Conservation (phyloP, 1,139 yeast genomes). For the Geotrichum reessii region DNA sequence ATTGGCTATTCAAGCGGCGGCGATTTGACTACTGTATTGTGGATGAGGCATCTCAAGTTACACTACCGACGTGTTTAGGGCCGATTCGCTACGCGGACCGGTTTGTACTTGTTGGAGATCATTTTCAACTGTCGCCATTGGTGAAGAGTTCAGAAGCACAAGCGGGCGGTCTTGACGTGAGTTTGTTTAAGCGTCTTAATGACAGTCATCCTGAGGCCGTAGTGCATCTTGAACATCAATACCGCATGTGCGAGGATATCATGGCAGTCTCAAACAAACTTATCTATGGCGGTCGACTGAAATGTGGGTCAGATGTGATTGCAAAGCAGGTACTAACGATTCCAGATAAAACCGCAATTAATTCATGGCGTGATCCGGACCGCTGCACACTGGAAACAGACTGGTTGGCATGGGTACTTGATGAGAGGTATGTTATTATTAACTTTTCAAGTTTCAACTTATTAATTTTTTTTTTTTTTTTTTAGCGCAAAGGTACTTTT, state of each 20-base stretch:
- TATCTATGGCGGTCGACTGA: constrained; percentile 67
- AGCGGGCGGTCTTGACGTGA: constrained; percentile 62
- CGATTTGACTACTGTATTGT: constrained; percentile 86
- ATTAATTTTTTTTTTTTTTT: background rate
- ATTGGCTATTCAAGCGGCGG: constrained; percentile 49
- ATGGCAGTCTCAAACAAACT: constrained; percentile 77
- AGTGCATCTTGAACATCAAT: constrained; percentile 71
- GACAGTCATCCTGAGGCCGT: constrained; percentile 68
- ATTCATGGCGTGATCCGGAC: constrained; percentile 14
- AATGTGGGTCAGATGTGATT: constrained; percentile 65
- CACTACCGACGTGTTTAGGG: constrained; percentile 85
- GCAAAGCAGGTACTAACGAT: constrained; percentile 51
- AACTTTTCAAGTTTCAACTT: background rate
- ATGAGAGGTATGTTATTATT: constrained; percentile 36
- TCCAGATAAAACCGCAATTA: constrained; percentile 35
- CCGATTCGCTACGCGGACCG: constrained; percentile 73
- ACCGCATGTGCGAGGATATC: constrained; percentile 87
- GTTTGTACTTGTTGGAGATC: constrained; percentile 92
- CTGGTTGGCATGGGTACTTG: constrained; percentile 47
- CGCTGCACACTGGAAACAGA: constrained; percentile 19
- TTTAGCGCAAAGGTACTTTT: constrained; percentile 52
- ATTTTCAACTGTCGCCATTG: constrained; percentile 82
- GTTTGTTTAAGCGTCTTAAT: constrained; percentile 69
- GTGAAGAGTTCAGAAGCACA: constrained; percentile 53
- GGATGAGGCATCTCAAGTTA: constrained; percentile 95